Evolutionary conservation across 2,329 filamentous ascomycete species (phyloP).

Genomic region (Sclerotinia nivalis): DNA sequence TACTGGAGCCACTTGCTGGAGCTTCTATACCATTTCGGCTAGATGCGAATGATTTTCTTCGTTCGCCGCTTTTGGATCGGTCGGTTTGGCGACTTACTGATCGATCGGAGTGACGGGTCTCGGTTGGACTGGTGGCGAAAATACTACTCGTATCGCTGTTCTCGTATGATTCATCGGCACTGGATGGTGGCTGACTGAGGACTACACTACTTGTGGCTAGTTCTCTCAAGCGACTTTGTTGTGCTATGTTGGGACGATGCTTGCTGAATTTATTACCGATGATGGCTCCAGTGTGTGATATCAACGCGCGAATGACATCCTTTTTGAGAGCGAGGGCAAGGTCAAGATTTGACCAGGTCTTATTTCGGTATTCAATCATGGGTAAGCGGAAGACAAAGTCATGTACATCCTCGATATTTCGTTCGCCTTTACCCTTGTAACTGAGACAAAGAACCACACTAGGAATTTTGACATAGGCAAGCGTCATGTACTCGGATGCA

Average conservation of each 20-base stretch:
- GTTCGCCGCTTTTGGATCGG: slow-evolving; percentile 35
- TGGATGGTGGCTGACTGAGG: slow-evolving; percentile 35
- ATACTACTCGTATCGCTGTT: slow-evolving; percentile 39
- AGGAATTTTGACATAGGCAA: slow-evolving; percentile 91
- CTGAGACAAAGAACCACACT: slow-evolving; percentile 93
- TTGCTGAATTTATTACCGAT: slow-evolving; percentile 96
- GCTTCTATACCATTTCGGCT: slow-evolving; percentile 33
- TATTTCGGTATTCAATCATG: slow-evolving; percentile 93
- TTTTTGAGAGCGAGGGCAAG: slow-evolving; percentile 90
- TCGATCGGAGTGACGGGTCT: slow-evolving; percentile 32
- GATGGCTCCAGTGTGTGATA: slow-evolving; percentile 93
- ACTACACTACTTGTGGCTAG: slow-evolving; percentile 65
- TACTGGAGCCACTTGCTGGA: slow-evolving; percentile 37
- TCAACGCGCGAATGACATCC: slow-evolving; percentile 88
- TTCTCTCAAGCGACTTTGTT: slow-evolving; percentile 77
- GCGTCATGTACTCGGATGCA: slow-evolving; percentile 95
- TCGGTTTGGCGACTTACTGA: slow-evolving; percentile 25
- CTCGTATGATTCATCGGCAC: slow-evolving; percentile 38
- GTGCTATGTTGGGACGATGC: slow-evolving; percentile 77
- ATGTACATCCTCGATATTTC: slow-evolving; percentile 95
- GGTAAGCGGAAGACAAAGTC: slow-evolving; percentile 97
- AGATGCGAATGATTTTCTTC: slow-evolving; percentile 37
- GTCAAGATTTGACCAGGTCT: slow-evolving; percentile 98
- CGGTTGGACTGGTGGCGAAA: slow-evolving; percentile 34
- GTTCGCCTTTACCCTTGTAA: slow-evolving; percentile 94